A percentile compares a stretch with the other conserved stretches of the same genome.
Conservation (phyloP, 2,329 filamentous ascomycete species). For the Hortaea werneckii region DNA sequence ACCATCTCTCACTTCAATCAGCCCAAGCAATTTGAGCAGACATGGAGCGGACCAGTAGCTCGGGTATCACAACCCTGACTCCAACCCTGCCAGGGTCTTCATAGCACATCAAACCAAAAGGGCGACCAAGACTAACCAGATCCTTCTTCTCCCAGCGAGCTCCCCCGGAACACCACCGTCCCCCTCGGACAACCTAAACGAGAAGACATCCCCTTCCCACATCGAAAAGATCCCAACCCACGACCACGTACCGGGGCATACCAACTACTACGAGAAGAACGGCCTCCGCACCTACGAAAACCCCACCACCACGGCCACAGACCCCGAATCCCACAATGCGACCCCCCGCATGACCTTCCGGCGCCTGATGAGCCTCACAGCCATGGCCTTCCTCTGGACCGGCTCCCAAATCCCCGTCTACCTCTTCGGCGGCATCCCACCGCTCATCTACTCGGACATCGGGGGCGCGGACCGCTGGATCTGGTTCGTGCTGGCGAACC, state of each 20-base stretch:
- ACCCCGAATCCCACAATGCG: conserved; percentile 37
- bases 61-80: too few species aligned
- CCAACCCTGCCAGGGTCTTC: too few species aligned
- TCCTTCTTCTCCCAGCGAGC: too few species aligned
- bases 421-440: conserved; percentile 30
- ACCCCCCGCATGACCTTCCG: conserved; percentile 35
- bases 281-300: conserved; percentile 34
- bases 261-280: conserved; percentile 38
- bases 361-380: conserved; percentile 44
- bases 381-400: conserved; percentile 53
- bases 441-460: conserved; percentile 46
- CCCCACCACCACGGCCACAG: conserved; percentile 7
- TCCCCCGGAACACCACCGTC: too few species aligned
- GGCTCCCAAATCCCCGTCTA: conserved; percentile 50
- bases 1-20: too few species aligned
- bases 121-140: too few species aligned
- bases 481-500: conserved; percentile 36
- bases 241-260: conserved; percentile 27
- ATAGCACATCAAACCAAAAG: too few species aligned
- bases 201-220: conserved; percentile 12
- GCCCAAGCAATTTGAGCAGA: too few species aligned
- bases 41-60: too few species aligned
- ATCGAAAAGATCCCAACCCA: conserved; percentile 29
- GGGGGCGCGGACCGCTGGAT: conserved; percentile 40
- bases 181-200: background rate